These are phyloP conservation scores for Podaxis sp. DNA, from an alignment of 768 basidiomycete genomes.

Conservation along the genomic window DNA sequence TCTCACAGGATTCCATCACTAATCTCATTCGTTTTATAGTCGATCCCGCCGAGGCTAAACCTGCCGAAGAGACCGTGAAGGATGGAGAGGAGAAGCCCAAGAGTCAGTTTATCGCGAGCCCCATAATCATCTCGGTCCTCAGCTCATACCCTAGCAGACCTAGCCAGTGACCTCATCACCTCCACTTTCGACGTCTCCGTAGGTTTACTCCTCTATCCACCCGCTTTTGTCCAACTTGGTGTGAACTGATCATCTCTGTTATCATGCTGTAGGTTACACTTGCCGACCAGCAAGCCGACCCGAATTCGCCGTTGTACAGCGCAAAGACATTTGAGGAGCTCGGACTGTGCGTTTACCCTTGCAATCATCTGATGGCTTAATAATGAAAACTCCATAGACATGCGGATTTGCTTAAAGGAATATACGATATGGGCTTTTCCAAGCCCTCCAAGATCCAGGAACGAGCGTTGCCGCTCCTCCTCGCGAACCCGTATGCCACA, in stretches of 20 bases:
- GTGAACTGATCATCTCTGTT: not conserved
- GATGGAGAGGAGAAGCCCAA: constrained; percentile 18
- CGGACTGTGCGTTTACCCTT: constrained; percentile 64
- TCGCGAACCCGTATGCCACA: constrained; percentile 70
- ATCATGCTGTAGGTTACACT: constrained; percentile 70
- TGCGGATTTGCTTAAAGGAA: constrained; percentile 85
- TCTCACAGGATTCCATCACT: constrained; percentile 4
- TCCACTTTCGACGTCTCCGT: constrained; percentile 85
- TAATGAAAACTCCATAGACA: constrained; percentile 41
- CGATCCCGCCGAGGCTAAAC: constrained; percentile 12
- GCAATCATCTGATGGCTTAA: not conserved
- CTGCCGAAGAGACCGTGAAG: constrained; percentile 20
- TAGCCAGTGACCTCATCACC: constrained; percentile 59
- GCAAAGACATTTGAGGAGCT: constrained; percentile 94
- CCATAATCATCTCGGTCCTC: not conserved
- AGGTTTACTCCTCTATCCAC: constrained; percentile 20
- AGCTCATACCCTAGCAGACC: constrained; percentile 16
- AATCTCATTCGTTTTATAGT: not conserved
- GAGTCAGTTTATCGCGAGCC: not conserved
- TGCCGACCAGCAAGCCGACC: constrained; percentile 93
- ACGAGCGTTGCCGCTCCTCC: constrained; percentile 86
- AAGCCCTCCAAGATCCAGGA: constrained; percentile 99
- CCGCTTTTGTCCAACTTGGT: constrained; percentile 1
- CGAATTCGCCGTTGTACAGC: constrained; percentile 93
- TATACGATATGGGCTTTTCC: constrained; percentile 93